phyloP scores from a whole-genome alignment of 2,329 filamentous ascomycete species.

The Scortechinia acanthostroma region DNA sequence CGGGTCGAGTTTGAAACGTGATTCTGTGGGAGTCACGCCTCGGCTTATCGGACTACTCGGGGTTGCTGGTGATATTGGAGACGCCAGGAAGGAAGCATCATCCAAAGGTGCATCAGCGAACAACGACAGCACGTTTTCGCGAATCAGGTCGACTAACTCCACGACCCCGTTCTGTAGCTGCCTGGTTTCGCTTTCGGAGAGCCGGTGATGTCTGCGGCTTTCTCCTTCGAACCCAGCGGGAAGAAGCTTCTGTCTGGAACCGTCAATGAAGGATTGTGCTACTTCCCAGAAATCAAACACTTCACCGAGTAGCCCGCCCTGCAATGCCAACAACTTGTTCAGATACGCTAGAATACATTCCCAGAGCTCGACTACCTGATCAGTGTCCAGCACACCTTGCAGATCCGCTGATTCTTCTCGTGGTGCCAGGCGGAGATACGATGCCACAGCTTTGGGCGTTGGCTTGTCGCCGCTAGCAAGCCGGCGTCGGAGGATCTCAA shows the following conservation, averaged over 20 bases:
- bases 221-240: conserved; percentile 57
- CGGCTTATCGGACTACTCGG: conserved; percentile 45
- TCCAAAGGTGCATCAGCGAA: conserved; percentile 65
- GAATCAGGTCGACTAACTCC: conserved; percentile 55
- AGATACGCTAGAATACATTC: conserved; percentile 56
- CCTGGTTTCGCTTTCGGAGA: conserved; percentile 46
- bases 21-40: conserved; percentile 27
- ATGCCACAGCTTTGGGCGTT: conserved; percentile 42
- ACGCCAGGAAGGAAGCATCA: conserved; percentile 60
- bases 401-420: conserved; percentile 40
- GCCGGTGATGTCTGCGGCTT: conserved; percentile 56
- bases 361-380: conserved; percentile 63
- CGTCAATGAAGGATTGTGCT: conserved; percentile 63
- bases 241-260: conserved; percentile 55
- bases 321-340: conserved; percentile 50
- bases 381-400: conserved; percentile 47
- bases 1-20: conserved; percentile 52
- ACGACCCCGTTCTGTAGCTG: conserved; percentile 51
- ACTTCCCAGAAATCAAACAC: conserved; percentile 68
- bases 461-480: conserved; percentile 52
- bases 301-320: conserved; percentile 55
- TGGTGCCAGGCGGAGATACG: conserved; percentile 40
- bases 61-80: conserved; percentile 47
- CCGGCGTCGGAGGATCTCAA: conserved; percentile 60
- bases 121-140: conserved; percentile 53